Conservation (phyloP, 305 asterid species). For the Fraxinus paxiana region DNA sequence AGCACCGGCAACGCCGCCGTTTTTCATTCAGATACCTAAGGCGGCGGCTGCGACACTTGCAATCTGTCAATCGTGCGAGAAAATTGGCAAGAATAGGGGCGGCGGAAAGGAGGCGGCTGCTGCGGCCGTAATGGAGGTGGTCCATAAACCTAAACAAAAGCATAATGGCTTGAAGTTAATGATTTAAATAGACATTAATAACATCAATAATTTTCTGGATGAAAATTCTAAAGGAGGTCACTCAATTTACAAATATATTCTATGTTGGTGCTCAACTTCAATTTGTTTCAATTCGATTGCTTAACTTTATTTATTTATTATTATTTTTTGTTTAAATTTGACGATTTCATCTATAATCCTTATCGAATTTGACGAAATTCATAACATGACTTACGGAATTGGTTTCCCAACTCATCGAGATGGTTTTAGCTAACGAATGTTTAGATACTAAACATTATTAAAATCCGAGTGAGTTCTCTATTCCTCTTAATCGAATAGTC, state of each 20-base stretch:
- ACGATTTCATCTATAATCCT: not conserved
- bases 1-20: not conserved
- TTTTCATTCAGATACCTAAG: conserved; percentile 10
- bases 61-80: conserved; percentile 21
- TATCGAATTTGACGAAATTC: not conserved
- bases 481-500: not conserved
- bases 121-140: conserved; percentile 13
- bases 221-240: not conserved
- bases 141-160: conserved; percentile 16
- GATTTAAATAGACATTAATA: not conserved
- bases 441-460: not conserved
- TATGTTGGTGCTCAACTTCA: not conserved
- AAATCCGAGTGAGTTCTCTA: not conserved
- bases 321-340: too few relatives aligned
- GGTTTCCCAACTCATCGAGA: not conserved
- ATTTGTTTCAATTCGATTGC: not conserved
- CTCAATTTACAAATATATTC: not conserved
- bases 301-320: not conserved
- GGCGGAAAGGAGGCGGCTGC: not conserved
- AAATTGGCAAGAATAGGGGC: not conserved
- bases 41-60: not conserved
- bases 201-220: not conserved
- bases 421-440: not conserved
- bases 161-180: conserved; percentile 11
- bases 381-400: not conserved